Evolutionary conservation across 2,329 filamentous ascomycete species (phyloP).

Genomic region (Aspergillus fischeri): DNA sequence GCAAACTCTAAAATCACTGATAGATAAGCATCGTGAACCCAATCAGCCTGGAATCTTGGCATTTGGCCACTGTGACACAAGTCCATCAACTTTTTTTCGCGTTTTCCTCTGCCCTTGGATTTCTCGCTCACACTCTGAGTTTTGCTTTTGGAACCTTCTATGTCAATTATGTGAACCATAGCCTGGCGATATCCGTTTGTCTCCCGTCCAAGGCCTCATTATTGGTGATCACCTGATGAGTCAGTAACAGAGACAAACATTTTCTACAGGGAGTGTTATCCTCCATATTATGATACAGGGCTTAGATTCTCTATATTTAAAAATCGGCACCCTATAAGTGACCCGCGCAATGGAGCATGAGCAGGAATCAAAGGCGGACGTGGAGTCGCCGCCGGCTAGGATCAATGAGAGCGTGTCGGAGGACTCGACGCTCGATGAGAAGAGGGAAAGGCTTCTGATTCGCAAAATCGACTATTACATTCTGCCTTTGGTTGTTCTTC

Average conservation of each 20-base stretch:
- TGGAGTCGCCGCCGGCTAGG: constrained; percentile 8
- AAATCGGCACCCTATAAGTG: not conserved
- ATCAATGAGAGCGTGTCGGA: constrained; percentile 15
- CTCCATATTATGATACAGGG: not conserved
- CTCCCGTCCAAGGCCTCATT: no score
- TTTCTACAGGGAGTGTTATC: not conserved
- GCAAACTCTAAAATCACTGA: not conserved
- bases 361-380: constrained; percentile 10
- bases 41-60: not conserved
- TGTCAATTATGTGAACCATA: no score
- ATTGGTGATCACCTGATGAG: no score
- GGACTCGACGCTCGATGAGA: constrained; percentile 22
- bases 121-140: not conserved
- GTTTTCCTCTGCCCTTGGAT: not conserved
- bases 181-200: no score
- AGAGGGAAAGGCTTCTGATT: constrained; percentile 28
- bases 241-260: not conserved
- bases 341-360: not conserved
- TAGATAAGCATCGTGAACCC: not conserved
- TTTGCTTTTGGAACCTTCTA: not conserved
- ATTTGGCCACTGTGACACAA: not conserved
- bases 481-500: constrained; percentile 37
- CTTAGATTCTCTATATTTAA: not conserved
- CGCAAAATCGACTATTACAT: constrained; percentile 41
- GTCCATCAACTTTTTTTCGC: not conserved